A percentile compares a stretch with the other conserved stretches of the same genome.
These are phyloP conservation scores for Marchantia paleacea DNA, from an alignment of 225 moss, liverwort and hornwort species.

Conservation along the genomic window DNA sequence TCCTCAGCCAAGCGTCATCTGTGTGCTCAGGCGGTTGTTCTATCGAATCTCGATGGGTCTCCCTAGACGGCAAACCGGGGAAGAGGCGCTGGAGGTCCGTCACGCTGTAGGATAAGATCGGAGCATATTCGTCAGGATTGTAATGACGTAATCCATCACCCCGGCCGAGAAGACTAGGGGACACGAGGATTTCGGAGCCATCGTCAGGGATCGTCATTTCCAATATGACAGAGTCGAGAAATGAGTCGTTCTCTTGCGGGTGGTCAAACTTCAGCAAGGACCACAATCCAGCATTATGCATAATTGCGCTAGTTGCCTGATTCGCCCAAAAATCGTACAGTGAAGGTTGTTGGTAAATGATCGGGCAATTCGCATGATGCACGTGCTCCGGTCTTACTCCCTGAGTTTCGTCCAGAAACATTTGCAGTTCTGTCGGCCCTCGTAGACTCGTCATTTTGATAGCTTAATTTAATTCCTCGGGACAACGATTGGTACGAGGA, in stretches of 20 bases:
- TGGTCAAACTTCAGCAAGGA: background rate
- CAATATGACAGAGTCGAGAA: background rate
- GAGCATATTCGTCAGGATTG: background rate
- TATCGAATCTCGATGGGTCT: background rate
- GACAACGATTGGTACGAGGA: background rate
- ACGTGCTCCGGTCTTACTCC: background rate
- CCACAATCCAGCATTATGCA: background rate
- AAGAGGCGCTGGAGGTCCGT: constrained; percentile 10
- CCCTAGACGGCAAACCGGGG: constrained; percentile 4
- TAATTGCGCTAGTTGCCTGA: background rate
- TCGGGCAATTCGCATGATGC: constrained; percentile 9
- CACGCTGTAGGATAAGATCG: background rate
- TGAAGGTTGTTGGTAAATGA: constrained; percentile 12
- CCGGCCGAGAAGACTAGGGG: constrained; percentile 6
- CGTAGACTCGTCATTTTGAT: background rate
- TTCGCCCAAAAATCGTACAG: constrained; percentile 8
- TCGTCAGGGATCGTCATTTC: background rate
- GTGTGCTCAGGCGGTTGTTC: background rate
- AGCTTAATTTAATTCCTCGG: background rate
- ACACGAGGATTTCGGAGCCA: background rate
- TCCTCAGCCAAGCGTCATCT: constrained; percentile 9
- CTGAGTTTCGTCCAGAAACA: background rate
- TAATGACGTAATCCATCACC: background rate
- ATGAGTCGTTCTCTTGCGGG: background rate
- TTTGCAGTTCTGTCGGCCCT: background rate